Base-by-base conservation (phyloP, 768 basidiomycete species). In the Lyophyllum decastes region DNA sequence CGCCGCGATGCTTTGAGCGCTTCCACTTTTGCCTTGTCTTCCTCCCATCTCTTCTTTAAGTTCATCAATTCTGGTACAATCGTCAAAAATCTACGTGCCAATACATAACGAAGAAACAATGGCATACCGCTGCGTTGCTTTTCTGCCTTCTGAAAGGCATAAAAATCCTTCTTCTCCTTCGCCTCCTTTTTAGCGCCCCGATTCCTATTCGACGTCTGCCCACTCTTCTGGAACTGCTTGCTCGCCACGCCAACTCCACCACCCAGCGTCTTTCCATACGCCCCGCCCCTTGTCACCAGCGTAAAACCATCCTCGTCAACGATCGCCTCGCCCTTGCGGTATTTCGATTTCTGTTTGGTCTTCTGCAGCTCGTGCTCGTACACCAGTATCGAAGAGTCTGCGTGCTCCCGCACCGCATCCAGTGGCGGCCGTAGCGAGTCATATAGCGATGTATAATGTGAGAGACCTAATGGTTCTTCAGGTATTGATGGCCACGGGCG, bases 231-330 rank as follows among this genome's bases (percentile, higher is more conserved):
- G 79, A 86, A 71, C 74, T 75, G 74, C 70, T 90, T 91, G 69
- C 85, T 72, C 72, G 86, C 74, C 74, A 82, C 69, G 72, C 71
- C 83, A 70, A 81, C 77, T 0, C 92, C 94, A 14, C 94, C 93
- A 26, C 94, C 94, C 4, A 94, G 76, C 1, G 92, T 92, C 67
- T 92, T 80, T 4, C 95, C 94, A 64, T 95, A 95, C 21, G 89
- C 88, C 12, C 95, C 95, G 4, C 94, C 92, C 35, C 95, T 82
- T n/a, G 89, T 91, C 34, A 98, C 95, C 12, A 98, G 83, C 11
- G 94, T 96, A 70, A 96, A 98, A 2, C 95, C 95, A 60, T 98
- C 95, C 58, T 91, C 94, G 69, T 98, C 95, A 43, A 96, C 90
- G 55, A 96, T 80, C 6, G 90, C 93, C 66, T 94, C 93, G 21